Conservation (phyloP, 305 asterid genomes). For the Plantago coronopus region DNA sequence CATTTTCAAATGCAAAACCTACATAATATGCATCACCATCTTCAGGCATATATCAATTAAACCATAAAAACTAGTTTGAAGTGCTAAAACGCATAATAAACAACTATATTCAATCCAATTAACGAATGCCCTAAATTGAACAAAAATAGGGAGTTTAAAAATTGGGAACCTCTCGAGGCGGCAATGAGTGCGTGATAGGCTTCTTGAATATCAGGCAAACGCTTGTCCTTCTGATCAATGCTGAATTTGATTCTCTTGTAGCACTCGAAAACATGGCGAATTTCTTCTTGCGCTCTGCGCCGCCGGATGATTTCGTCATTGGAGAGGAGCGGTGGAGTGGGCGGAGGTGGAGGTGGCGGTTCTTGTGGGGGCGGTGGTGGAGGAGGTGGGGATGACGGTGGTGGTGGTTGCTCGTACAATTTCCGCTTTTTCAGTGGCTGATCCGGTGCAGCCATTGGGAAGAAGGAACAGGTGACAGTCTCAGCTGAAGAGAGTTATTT, state of each 20-base stretch:
- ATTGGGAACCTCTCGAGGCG: conserved; percentile 61
- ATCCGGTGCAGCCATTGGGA: conserved; percentile 70
- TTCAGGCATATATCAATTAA: neutral
- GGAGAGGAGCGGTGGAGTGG: conserved; percentile 53
- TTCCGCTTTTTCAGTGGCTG: conserved; percentile 90
- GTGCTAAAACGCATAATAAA: neutral
- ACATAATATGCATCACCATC: no score
- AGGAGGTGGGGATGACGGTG: conserved; percentile 32
- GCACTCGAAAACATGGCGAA: conserved; percentile 65
- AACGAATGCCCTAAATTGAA: conserved; percentile 1
- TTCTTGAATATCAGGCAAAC: conserved; percentile 53
- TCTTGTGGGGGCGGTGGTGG: conserved; percentile 33
- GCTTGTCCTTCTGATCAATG: conserved; percentile 42
- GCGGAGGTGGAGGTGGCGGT: conserved; percentile 37
- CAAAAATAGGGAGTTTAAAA: neutral
- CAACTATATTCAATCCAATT: neutral
- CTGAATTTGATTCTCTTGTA: conserved; percentile 57
- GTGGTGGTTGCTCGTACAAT: conserved; percentile 54
- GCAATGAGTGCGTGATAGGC: conserved; percentile 69
- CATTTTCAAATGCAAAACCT: no score
- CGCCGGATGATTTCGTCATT: conserved; percentile 60
- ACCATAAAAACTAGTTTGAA: neutral
- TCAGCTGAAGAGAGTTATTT: no score
- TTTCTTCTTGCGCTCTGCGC: conserved; percentile 75
- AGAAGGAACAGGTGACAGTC: conserved; percentile 2